phyloP scores from a whole-genome alignment of 768 basidiomycete genomes.

The Mycena galopus region DNA sequence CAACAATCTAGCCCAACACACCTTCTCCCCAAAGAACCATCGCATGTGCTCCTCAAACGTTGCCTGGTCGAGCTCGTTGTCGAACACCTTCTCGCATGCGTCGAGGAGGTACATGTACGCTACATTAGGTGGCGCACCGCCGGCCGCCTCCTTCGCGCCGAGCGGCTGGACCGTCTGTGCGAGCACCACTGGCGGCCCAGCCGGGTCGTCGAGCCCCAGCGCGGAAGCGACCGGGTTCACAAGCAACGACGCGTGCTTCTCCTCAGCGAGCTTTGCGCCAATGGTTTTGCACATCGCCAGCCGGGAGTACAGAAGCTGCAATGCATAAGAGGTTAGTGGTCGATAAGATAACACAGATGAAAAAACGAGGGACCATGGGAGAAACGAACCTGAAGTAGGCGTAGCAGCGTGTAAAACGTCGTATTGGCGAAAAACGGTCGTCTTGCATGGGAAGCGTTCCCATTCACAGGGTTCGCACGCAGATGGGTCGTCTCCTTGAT shows the following conservation, averaged over 20 bases:
- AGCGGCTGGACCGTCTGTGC: slow-evolving; percentile 75
- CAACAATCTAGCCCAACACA: slow-evolving; percentile 46
- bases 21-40: slow-evolving; percentile 93
- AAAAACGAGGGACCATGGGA: slow-evolving; percentile 31
- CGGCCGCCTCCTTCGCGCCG: slow-evolving; percentile 60
- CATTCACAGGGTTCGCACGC: slow-evolving; percentile 40
- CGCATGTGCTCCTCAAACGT: slow-evolving; percentile 96
- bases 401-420: slow-evolving; percentile 90
- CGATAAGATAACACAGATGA: not conserved
- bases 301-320: slow-evolving; percentile 89
- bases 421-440: slow-evolving; percentile 91
- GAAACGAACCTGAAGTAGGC: slow-evolving; percentile 82
- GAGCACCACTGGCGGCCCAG: slow-evolving; percentile 78
- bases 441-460: slow-evolving; percentile 47
- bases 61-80: slow-evolving; percentile 91
- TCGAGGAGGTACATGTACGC: slow-evolving; percentile 92
- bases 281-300: slow-evolving; percentile 88
- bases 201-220: slow-evolving; percentile 88
- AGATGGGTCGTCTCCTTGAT: slow-evolving; percentile 62
- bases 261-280: slow-evolving; percentile 75
- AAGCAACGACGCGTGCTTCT: slow-evolving; percentile 74
- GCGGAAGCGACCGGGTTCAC: slow-evolving; percentile 87
- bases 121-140: slow-evolving; percentile 63
- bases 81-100: slow-evolving; percentile 94
- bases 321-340: not conserved